Conservation (phyloP, 2,329 filamentous ascomycete species). For the Endothia cerciana region DNA sequence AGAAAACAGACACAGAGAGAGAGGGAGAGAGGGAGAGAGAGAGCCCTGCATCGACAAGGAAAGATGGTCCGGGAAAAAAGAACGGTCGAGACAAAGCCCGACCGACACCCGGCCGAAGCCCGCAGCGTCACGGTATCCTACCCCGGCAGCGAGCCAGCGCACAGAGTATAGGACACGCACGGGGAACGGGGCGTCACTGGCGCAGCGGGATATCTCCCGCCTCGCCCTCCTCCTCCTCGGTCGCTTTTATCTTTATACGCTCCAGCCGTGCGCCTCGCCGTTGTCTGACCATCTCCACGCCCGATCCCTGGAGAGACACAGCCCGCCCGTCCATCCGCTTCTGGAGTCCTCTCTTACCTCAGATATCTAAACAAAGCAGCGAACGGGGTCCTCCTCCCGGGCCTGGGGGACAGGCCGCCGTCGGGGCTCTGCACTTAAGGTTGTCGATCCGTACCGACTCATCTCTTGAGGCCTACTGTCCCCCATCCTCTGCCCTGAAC, state of each 20-base stretch:
- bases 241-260: not conserved
- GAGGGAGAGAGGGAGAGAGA: not conserved
- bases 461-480: not conserved
- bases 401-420: no score
- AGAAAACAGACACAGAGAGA: no score
- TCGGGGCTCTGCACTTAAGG: not conserved
- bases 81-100: not conserved
- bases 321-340: not conserved
- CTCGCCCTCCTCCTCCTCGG: not conserved
- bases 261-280: no score
- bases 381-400: not conserved
- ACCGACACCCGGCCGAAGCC: constrained; percentile 20
- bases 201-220: not conserved
- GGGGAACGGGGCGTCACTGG: not conserved
- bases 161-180: not conserved
- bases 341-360: not conserved
- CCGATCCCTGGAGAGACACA: no score
- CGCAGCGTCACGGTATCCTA: not conserved
- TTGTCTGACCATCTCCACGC: no score
- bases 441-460: not conserved
- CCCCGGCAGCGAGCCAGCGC: constrained; percentile 4
- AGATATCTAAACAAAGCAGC: constrained; percentile 1
- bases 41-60: no score
- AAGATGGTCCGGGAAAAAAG: no score
- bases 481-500: no score